phyloP scores from a whole-genome alignment of 768 basidiomycete species.

The Xerocomus potaroensis region DNA sequence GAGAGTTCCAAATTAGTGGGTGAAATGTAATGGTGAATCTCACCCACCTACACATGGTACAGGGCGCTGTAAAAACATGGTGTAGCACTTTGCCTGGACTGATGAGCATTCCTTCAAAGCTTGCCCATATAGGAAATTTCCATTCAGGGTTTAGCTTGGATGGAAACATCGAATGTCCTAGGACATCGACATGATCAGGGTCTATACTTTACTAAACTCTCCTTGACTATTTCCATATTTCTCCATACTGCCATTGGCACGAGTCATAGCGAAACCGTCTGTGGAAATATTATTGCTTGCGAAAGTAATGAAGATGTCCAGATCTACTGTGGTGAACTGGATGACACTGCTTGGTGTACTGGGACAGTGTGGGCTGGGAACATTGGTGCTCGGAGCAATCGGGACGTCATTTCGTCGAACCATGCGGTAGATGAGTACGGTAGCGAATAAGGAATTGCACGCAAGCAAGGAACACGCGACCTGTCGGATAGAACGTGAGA shows the following conservation, averaged over 20 bases:
- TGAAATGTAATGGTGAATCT: background rate
- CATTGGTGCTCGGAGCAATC: background rate
- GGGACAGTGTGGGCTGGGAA: background rate
- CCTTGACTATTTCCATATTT: background rate
- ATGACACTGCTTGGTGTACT: background rate
- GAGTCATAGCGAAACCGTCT: background rate
- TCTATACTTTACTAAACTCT: background rate
- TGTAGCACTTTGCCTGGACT: background rate
- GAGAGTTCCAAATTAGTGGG: background rate
- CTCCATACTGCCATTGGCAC: background rate
- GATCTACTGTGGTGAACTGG: slow-evolving; percentile 12
- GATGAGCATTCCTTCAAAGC: background rate
- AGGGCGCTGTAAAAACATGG: background rate
- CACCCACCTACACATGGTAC: background rate
- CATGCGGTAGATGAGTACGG: slow-evolving; percentile 6
- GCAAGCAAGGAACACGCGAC: slow-evolving; percentile 12
- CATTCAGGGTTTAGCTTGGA: background rate
- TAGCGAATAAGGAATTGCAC: slow-evolving; percentile 12
- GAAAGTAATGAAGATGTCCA: background rate
- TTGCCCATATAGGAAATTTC: background rate
- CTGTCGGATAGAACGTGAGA: slow-evolving; percentile 8
- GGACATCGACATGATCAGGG: background rate
- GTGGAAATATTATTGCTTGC: background rate
- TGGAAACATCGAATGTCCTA: no score
- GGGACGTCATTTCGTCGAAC: background rate